Evolutionary conservation across 1,284 basidiomycete species (phyloP), one percentile per base, ranked within the genome.

Genomic region (Amylostereum areolatum): DNA sequence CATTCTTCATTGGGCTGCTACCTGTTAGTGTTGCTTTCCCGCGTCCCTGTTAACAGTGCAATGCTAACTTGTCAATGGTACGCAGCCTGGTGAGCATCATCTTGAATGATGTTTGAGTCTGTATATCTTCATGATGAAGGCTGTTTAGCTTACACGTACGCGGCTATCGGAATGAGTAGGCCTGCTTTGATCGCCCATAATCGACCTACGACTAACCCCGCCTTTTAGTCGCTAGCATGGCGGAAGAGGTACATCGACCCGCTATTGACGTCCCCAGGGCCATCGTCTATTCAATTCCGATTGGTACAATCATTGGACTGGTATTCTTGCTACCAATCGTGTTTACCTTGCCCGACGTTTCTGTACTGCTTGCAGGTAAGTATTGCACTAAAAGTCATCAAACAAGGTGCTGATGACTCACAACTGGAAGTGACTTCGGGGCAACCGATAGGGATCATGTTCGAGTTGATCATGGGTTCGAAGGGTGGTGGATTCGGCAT

Each of bases 281-380:
- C 0, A 78, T 89, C 56, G 68, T 78, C 2, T 72, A 75, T 50
- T 80, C 83, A 0, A 73, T 88, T 29, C 75, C 80, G 3, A 83
- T 88, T 41, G 83, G 85, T 2, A 68, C 80, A 1, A 53, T 75
- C 4, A 69, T 69, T 2, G 80, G 81, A 0, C 70, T 84, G n/a
- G 50, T 83, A 18, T 85, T 85, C 61, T 67, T 88, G 35, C 71
- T 88, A 46, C 78, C 80, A 1, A 75, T 89, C n/a, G 65, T 85
- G 24, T 89, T 89, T 58, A 81, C 80, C 36, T 66, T 86, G 31
- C 77, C 73, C 7, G 80, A 87, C 57, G 71, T 83, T 39, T 55
- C 66, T 11, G 70, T 64, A 2, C 70, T 88, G 29, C 69, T 84
- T 42, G 64, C 69, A 49, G 76, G 77, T 78, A 56, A 42, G 61